These are phyloP conservation scores for Claviceps spartinae DNA, from an alignment of 2,329 filamentous ascomycete species.

Conservation along the genomic window DNA sequence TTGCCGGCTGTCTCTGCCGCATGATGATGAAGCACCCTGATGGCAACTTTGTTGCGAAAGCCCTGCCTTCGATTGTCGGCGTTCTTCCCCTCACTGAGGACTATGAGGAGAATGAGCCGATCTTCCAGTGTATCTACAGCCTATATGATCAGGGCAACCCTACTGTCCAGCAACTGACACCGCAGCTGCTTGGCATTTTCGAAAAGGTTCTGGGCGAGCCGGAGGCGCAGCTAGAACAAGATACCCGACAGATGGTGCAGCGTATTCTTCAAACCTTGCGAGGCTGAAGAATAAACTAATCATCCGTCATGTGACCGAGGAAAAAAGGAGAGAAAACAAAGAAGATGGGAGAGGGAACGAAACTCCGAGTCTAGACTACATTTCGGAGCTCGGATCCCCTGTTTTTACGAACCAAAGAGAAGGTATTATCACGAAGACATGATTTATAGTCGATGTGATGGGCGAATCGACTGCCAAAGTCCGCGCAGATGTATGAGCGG, in stretches of 20 bases:
- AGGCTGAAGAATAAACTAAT: neutral
- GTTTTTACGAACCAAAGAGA: neutral
- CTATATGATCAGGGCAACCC: conserved; percentile 62
- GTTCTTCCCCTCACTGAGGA: conserved; percentile 83
- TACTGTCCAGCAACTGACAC: conserved; percentile 56
- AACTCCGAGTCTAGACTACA: neutral
- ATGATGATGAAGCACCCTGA: conserved; percentile 89
- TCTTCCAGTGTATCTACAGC: conserved; percentile 80
- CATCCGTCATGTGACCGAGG: neutral
- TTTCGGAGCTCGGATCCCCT: neutral
- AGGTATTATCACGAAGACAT: neutral
- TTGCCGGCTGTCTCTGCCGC: conserved; percentile 76
- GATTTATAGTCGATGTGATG: neutral
- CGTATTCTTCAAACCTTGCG: conserved; percentile 42
- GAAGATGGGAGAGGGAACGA: neutral
- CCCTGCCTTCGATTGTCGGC: conserved; percentile 66
- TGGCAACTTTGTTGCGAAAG: conserved; percentile 63
- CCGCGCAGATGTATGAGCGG: neutral
- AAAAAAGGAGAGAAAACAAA: neutral
- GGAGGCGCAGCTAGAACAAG: conserved; percentile 60
- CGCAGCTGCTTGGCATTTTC: conserved; percentile 56
- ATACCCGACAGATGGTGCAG: conserved; percentile 53
- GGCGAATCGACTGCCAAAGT: conserved; percentile 4
- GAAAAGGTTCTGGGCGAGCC: conserved; percentile 59
- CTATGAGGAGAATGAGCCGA: conserved; percentile 89